Evolutionary conservation across 1,284 basidiomycete genomes (phyloP).

Genomic region (Malassezia vespertilionis): DNA sequence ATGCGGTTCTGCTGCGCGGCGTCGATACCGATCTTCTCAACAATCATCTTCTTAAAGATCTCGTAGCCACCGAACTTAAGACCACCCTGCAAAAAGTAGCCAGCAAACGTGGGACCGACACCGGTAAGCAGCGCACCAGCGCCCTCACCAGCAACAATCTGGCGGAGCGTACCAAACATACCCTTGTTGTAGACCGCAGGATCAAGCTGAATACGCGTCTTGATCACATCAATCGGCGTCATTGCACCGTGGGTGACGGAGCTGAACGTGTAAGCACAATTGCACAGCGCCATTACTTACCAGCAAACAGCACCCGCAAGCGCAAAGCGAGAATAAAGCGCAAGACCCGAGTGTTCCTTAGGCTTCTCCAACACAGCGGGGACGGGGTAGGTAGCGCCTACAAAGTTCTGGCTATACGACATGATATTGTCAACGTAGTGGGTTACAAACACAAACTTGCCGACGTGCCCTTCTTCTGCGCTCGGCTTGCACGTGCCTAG

Average conservation of each 20-base stretch:
- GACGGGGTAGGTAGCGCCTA: conserved; percentile 28
- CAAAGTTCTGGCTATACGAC: conserved; percentile 15
- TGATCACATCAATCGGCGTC: conserved; percentile 50
- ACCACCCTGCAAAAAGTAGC: conserved; percentile 48
- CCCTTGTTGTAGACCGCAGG: conserved; percentile 54
- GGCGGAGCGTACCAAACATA: conserved; percentile 46
- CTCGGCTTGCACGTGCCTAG: not conserved
- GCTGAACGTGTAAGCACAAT: conserved; percentile 46
- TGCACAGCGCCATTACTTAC: conserved; percentile 18
- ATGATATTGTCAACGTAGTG: conserved; percentile 1
- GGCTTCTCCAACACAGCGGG: conserved; percentile 28
- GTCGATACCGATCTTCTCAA: conserved; percentile 41
- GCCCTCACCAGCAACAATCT: conserved; percentile 43
- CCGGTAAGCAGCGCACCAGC: conserved; percentile 45
- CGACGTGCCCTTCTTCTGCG: not conserved
- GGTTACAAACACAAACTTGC: not conserved
- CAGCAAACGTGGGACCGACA: conserved; percentile 43
- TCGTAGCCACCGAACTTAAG: conserved; percentile 48
- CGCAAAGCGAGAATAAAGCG: conserved; percentile 52
- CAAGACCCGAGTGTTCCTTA: conserved; percentile 24
- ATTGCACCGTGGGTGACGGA: conserved; percentile 72
- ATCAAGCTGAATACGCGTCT: conserved; percentile 93
- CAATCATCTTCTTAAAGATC: conserved; percentile 46
- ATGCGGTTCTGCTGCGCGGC: conserved; percentile 43
- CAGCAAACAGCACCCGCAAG: conserved; percentile 79